Percentiles rank a stretch among this genome's conserved stretches.
Evolutionary conservation across 2,329 filamentous ascomycete genomes (phyloP).

Genomic region (Berkeleyomyces basicola): DNA sequence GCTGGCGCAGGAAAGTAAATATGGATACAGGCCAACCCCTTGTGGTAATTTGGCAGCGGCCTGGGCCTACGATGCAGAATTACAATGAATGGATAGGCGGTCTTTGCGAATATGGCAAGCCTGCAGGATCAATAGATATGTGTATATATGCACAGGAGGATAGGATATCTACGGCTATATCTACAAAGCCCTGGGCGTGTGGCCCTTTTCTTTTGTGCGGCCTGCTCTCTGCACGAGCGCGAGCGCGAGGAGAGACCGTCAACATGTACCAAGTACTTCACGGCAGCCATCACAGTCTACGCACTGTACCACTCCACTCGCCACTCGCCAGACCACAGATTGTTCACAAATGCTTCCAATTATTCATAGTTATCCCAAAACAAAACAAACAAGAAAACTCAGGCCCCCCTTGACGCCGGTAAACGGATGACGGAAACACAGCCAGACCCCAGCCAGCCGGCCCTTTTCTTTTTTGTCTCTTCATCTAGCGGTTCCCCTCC

Average conservation of each 20-base stretch:
- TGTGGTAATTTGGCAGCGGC: background rate
- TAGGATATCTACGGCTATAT: too few relatives aligned
- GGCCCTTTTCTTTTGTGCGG: too few relatives aligned
- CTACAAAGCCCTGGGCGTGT: too few relatives aligned
- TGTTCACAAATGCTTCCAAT: slow-evolving; percentile 12
- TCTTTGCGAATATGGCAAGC: too few relatives aligned
- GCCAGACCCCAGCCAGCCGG: slow-evolving; percentile 3
- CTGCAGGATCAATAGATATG: too few relatives aligned
- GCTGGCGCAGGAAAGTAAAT: background rate
- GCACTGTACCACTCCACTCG: background rate
- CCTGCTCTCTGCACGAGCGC: too few relatives aligned
- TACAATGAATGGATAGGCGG: too few relatives aligned
- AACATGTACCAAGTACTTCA: background rate
- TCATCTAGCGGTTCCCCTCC: slow-evolving; percentile 6
- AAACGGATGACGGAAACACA: slow-evolving; percentile 13
- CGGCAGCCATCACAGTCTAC: background rate
- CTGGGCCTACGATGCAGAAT: background rate
- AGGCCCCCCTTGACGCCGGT: slow-evolving; percentile 14
- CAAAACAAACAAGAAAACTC: background rate
- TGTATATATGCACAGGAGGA: too few relatives aligned
- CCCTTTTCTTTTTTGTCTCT: slow-evolving; percentile 15
- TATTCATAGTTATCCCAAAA: slow-evolving; percentile 11
- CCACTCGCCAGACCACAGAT: background rate
- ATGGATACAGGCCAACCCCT: background rate
- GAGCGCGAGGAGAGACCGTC: too few relatives aligned